Conservation (phyloP, 1,139 yeast genomes). For the Saccharomyces hybrid region DNA sequence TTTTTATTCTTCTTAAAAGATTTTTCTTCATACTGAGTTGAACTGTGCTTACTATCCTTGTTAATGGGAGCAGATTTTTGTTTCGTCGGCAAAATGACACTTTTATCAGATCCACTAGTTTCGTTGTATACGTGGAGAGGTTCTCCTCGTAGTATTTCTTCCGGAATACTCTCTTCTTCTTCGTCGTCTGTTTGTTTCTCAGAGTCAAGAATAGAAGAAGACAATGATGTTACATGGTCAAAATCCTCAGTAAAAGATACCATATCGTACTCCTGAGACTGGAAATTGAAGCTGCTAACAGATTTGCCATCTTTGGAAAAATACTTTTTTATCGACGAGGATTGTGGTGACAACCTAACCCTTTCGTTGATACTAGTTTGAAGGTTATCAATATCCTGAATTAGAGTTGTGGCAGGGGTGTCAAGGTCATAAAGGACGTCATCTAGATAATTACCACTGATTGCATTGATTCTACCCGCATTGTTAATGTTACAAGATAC, state of each 20-base stretch:
- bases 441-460: not conserved
- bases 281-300: not conserved
- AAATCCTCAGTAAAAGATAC: not conserved
- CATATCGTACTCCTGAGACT: not conserved
- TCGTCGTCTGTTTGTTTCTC: not conserved
- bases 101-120: not conserved
- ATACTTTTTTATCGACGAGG: not conserved
- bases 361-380: not conserved
- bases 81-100: not conserved
- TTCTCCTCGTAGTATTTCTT: not conserved
- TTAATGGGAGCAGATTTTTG: not conserved
- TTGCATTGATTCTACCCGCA: not conserved
- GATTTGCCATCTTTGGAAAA: not conserved
- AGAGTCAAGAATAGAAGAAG: not conserved
- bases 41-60: not conserved
- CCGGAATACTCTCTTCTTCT: not conserved
- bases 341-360: not conserved
- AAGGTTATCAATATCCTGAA: not conserved
- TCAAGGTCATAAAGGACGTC: not conserved
- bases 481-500: slow-evolving; percentile 7
- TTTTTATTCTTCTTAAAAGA: not conserved
- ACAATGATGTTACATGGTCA: not conserved
- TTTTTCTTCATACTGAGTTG: not conserved
- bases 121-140: not conserved
- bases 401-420: not conserved